These are phyloP conservation scores for Trametes cubensis DNA, from an alignment of 768 basidiomycete species.

Conservation along the genomic window DNA sequence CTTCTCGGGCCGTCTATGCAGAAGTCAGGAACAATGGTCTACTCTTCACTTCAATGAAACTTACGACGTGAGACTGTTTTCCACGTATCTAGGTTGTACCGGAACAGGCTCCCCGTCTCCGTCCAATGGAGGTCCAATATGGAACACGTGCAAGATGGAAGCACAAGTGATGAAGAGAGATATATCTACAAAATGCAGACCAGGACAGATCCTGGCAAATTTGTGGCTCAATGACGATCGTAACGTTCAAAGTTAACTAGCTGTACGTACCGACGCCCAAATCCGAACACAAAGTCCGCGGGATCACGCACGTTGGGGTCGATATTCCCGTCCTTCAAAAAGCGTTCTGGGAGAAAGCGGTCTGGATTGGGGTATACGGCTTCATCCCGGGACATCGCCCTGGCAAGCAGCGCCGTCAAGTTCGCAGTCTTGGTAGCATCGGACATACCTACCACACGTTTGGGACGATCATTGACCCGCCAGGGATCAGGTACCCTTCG, in stretches of 20 bases:
- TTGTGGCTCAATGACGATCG: no score
- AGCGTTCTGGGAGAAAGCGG: conserved; percentile 17
- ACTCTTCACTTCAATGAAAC: not conserved
- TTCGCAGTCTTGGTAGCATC: not conserved
- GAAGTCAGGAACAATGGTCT: no score
- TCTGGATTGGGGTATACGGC: conserved; percentile 17
- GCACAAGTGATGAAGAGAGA: conserved; percentile 12
- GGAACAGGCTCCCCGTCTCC: conserved; percentile 1
- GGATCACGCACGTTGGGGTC: conserved; percentile 16
- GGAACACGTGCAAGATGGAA: conserved; percentile 11
- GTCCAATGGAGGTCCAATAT: conserved; percentile 7
- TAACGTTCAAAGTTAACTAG: not conserved
- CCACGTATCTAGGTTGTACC: not conserved
- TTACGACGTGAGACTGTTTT: conserved; percentile 13
- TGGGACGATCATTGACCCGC: conserved; percentile 29
- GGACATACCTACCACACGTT: conserved; percentile 25
- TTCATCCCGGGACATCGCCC: conserved; percentile 19
- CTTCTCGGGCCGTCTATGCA: not conserved
- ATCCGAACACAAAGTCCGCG: conserved; percentile 17
- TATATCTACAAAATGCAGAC: conserved; percentile 11
- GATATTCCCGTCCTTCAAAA: conserved; percentile 11
- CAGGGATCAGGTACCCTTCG: conserved; percentile 33
- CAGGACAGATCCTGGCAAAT: conserved; percentile 7
- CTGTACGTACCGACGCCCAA: conserved; percentile 18
- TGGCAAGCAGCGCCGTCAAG: not conserved